These are phyloP conservation scores for Silene uniflora DNA, from an alignment of 148 eudicot genomes.

Conservation along the genomic window DNA sequence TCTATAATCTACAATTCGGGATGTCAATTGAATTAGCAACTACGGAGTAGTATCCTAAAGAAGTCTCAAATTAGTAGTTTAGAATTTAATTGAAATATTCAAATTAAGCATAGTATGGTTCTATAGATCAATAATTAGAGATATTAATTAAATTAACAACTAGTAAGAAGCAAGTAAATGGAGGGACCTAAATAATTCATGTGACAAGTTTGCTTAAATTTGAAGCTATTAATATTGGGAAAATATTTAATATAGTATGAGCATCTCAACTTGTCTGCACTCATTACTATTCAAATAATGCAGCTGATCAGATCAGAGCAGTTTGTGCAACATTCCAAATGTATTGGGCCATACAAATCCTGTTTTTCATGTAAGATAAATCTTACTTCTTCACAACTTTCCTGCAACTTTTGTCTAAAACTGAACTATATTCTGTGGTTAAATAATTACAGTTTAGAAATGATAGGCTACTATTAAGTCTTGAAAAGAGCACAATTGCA, in stretches of 20 bases:
- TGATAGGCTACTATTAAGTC: too few relatives aligned
- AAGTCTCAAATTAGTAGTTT: too few relatives aligned
- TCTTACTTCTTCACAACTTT: background rate
- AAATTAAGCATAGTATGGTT: too few relatives aligned
- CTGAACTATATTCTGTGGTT: background rate
- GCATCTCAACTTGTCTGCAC: background rate
- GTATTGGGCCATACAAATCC: constrained; percentile 15
- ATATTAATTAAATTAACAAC: too few relatives aligned
- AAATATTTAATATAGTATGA: too few relatives aligned
- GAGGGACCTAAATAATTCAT: background rate
- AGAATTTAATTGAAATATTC: too few relatives aligned
- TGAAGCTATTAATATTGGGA: background rate
- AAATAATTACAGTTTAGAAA: background rate
- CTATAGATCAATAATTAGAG: too few relatives aligned
- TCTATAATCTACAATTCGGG: too few relatives aligned
- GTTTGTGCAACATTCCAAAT: constrained; percentile 15
- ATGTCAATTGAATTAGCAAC: too few relatives aligned
- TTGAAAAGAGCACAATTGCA: background rate
- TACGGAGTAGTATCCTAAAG: too few relatives aligned
- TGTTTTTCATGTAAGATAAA: background rate
- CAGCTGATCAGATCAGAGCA: background rate
- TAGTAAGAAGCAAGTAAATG: background rate
- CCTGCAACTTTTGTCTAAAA: background rate
- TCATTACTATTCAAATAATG: constrained; percentile 4
- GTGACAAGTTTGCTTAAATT: background rate